Conservation (phyloP, 164 flowering plant species). For the Cinnamomum chago region DNA sequence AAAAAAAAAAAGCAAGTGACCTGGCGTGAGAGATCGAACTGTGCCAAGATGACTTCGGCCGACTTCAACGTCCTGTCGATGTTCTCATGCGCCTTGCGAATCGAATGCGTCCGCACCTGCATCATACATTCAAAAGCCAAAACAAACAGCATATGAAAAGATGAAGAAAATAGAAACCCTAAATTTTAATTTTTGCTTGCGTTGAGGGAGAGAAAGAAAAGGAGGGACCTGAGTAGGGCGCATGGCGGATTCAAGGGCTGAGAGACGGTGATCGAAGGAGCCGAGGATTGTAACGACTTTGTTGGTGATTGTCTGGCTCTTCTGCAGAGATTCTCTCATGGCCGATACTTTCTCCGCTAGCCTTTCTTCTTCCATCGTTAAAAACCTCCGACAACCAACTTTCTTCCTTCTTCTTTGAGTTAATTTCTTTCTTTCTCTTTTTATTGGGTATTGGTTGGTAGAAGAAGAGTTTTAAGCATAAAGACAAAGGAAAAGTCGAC, state of each 20-base stretch:
- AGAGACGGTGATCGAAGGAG: constrained; percentile 91
- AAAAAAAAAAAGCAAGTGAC: constrained; percentile 24
- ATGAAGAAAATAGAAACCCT: not conserved
- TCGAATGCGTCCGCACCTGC: constrained; percentile 84
- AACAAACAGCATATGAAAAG: too few relatives aligned
- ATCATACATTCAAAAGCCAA: not conserved
- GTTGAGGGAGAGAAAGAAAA: not conserved
- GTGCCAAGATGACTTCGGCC: constrained; percentile 74
- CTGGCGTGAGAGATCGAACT: constrained; percentile 82
- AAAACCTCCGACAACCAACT: constrained; percentile 33
- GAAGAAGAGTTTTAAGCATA: too few relatives aligned
- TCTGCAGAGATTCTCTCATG: constrained; percentile 70
- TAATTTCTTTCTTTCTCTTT: too few relatives aligned
- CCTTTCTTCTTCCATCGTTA: constrained; percentile 39
- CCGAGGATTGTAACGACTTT: constrained; percentile 82
- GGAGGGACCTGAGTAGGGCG: constrained; percentile 78
- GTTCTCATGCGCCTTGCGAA: constrained; percentile 88
- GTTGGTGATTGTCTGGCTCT: constrained; percentile 83
- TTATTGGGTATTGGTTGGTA: too few relatives aligned
- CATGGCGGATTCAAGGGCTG: constrained; percentile 94
- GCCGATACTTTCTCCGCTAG: constrained; percentile 48
- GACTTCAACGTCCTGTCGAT: constrained; percentile 89
- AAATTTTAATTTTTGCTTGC: too few relatives aligned
- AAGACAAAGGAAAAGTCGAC: too few relatives aligned
- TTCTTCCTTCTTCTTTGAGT: too few relatives aligned